Evolutionary conservation across 257 asterid species (phyloP), one percentile per base, ranked within the genome.

Genomic region (Penstemon eatonii): DNA sequence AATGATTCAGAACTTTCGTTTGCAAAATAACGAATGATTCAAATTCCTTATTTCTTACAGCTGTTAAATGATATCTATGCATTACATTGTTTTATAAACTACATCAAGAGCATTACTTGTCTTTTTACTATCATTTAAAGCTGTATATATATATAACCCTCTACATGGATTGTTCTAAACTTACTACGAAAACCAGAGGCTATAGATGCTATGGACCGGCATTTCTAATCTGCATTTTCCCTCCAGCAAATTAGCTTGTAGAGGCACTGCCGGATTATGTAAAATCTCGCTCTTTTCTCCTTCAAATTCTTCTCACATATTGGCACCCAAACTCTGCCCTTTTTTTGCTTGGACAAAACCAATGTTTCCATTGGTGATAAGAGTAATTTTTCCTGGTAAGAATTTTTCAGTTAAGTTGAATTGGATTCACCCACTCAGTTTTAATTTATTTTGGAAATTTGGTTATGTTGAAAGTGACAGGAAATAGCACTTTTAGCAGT

Each of bases 221-320:
- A 15, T 25, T 54, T 66, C 82, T 78, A 81, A 57, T 83, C 84
- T 33, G 42, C 77, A 42, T 65, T 68, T 69, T 83, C 84, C 56
- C 71, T 82, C 89, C 87, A 78, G 68, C 91, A 85, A 60, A 83
- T 78, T 70, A 84, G 82, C 85, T 74, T 78, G 56, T 85, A 82
- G 70, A 85, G 55, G 74, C 91, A 87, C 51, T 66, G 79, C 8
- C 79, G 80, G 56, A 80, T 78, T 46, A 87, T 83, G 65, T 81
- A 85, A 13, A 83, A 37, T 78, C 80, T 81, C 13, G 91, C 83
- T 68, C 79, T 77, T 70, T 81, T 77, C 75, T 83, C 79, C 80
- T 83, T 85, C 79, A 85, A 57, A 51, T 60, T 78, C 62, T 75
- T 75, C 33, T 25, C 33, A 18, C 73, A 7, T 59, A 60, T 69